Evolutionary conservation across 1,139 yeast species (phyloP), one percentile per base, ranked within the genome.

Genomic region (Blastobotrys indianensis): DNA sequence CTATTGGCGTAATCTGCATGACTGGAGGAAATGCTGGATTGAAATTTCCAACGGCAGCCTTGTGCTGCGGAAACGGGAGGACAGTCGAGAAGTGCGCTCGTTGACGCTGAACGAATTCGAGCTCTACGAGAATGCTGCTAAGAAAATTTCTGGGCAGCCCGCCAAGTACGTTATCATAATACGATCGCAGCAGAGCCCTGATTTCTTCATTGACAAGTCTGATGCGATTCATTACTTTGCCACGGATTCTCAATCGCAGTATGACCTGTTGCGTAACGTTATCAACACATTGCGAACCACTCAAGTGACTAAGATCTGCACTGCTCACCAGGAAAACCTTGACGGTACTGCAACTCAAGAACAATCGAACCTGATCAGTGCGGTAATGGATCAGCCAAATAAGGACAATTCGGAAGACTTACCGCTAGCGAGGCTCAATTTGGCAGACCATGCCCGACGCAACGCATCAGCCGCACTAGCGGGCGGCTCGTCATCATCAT

Each of bases 231-330:
- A 60, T 28, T 56, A 53, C 35, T 39, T 64, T 13, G 53, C 62
- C 17, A 54, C 64, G 2, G 60, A 56, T 45, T 52, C 58, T 41
- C 55, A 53, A 12, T 48, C 54, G 38, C 60, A 56, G 38, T 60
- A 54, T 47, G 58, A 57, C 32, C 42, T 50, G 37, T 50, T 63
- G 38, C 50, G 64, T 30, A 63, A 62, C 41, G 59, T 62, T 16
- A 45, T 61, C 13, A 62, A 50, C 48, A 56, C 67, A 7, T 49
- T 63, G 15, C 54, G 67, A 28, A 47, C 59, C 16, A 54, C 51
- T 36, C 45, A 51, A 1, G 49, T 46, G 16, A 57, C 51, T 41
- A 51, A 46, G 32, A 29, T 35, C 29, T 20, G 37, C 29, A 31
- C 10, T 20, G 39, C 35, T 2, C 40, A 37, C 7, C 25, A 20